Conservation (phyloP, 352 stramenopile species). For the Phytophthora pinifolia region DNA sequence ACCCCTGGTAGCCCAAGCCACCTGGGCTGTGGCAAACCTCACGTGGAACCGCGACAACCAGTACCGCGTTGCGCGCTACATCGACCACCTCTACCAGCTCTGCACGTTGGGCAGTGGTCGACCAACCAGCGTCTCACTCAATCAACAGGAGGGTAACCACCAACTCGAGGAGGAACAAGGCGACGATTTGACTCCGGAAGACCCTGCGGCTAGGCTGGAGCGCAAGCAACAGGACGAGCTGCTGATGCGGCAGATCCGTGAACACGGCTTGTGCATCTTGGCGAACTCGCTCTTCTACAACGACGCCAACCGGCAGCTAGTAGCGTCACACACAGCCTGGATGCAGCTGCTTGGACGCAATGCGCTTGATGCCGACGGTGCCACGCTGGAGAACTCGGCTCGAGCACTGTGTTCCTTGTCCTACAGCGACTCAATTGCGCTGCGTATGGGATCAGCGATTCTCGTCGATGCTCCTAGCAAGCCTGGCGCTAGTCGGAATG, state of each 20-base stretch:
- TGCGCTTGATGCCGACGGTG: constrained; percentile 34
- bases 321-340: constrained; percentile 54
- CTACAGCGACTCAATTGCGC: constrained; percentile 79
- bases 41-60: constrained; percentile 91
- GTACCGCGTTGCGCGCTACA: constrained; percentile 79
- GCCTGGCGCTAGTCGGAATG: constrained; percentile 9
- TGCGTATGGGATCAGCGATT: constrained; percentile 43
- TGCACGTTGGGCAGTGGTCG: constrained; percentile 27
- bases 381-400: constrained; percentile 64
- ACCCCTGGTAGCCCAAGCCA: constrained; percentile 65
- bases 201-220: constrained; percentile 5
- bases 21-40: constrained; percentile 86
- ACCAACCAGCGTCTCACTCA: constrained; percentile 3
- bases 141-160: constrained; percentile 25
- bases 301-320: constrained; percentile 79
- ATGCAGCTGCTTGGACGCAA: constrained; percentile 62
- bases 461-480: constrained; percentile 10
- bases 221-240: constrained; percentile 20
- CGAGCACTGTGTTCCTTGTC: constrained; percentile 78
- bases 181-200: constrained; percentile 3
- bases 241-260: constrained; percentile 46
- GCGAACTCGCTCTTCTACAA: constrained; percentile 91
- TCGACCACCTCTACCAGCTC: constrained; percentile 59
- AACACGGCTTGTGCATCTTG: constrained; percentile 69
- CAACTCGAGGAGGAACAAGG: constrained; percentile 10